Evolutionary conservation across 768 basidiomycete species (phyloP).

Genomic region (Cyclocybe cylindracea): DNA sequence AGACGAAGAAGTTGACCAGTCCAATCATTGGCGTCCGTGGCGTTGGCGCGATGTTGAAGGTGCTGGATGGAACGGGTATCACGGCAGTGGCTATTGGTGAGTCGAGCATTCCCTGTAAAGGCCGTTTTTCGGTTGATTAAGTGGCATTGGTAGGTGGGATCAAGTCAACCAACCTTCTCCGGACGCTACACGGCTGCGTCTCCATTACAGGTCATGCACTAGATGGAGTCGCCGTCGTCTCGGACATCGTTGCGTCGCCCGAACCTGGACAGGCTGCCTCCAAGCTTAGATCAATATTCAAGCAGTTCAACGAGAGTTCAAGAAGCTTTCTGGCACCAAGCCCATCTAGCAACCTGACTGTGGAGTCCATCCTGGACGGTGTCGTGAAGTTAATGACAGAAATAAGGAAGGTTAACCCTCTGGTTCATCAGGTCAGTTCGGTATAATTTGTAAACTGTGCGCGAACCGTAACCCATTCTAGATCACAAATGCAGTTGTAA

Average conservation of each 20-base stretch:
- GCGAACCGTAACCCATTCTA: conserved; percentile 26
- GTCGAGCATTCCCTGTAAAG: conserved; percentile 12
- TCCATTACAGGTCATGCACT: conserved; percentile 57
- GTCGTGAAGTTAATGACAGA: conserved; percentile 51
- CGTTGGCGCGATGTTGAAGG: conserved; percentile 65
- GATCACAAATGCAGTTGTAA: conserved; percentile 91
- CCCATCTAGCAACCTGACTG: neutral
- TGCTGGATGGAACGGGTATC: conserved; percentile 61
- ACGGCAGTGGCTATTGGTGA: conserved; percentile 86
- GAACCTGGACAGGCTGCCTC: conserved; percentile 55
- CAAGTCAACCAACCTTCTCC: conserved; percentile 73
- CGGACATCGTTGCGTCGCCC: conserved; percentile 74
- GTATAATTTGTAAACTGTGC: neutral
- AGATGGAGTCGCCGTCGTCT: conserved; percentile 88
- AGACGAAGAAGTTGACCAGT: conserved; percentile 72
- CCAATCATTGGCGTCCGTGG: conserved; percentile 72
- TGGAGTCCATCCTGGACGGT: conserved; percentile 37
- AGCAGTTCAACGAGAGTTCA: conserved; percentile 37
- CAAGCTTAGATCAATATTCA: conserved; percentile 42
- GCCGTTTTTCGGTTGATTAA: neutral
- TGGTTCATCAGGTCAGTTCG: conserved; percentile 73
- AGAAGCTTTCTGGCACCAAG: neutral
- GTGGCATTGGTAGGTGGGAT: conserved; percentile 69
- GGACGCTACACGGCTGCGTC: conserved; percentile 72
- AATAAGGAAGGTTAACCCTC: conserved; percentile 57